phyloP scores from a whole-genome alignment of 2,329 filamentous ascomycete species.

The Aspergillus transmontanensis region DNA sequence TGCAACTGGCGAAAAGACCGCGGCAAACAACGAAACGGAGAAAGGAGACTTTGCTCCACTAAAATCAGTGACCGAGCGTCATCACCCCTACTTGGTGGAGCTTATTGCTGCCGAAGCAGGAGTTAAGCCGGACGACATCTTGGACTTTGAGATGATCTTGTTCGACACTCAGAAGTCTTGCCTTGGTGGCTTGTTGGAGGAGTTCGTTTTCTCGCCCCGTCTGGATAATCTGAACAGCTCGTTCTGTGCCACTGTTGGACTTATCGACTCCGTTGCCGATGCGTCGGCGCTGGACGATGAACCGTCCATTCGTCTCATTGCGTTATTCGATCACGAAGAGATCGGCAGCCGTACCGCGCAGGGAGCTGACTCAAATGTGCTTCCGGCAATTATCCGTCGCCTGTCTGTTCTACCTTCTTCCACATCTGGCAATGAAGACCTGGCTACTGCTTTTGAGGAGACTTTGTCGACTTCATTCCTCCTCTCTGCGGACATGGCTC shows the following conservation, averaged over 20 bases:
- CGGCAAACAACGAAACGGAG: constrained; percentile 31
- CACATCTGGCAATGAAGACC: constrained; percentile 59
- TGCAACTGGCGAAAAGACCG: constrained; percentile 30
- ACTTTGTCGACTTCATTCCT: constrained; percentile 89
- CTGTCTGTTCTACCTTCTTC: constrained; percentile 75
- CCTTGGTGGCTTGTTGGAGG: constrained; percentile 86
- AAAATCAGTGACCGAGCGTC: constrained; percentile 75
- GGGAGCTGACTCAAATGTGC: constrained; percentile 87
- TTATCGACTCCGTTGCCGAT: constrained; percentile 75
- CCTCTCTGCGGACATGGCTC: constrained; percentile 95
- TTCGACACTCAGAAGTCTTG: constrained; percentile 93
- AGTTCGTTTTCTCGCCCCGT: constrained; percentile 94
- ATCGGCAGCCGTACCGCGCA: constrained; percentile 92
- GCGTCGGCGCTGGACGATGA: constrained; percentile 71
- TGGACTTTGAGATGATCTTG: constrained; percentile 95
- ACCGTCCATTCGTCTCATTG: constrained; percentile 81
- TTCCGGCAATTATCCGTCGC: constrained; percentile 83
- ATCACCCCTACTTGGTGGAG: constrained; percentile 85
- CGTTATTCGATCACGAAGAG: constrained; percentile 97
- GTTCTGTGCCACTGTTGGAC: constrained; percentile 82
- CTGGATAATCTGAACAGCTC: constrained; percentile 97
- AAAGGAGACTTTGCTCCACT: constrained; percentile 71
- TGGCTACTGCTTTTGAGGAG: constrained; percentile 87
- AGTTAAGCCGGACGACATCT: constrained; percentile 68
- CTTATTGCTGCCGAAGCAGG: constrained; percentile 80